These are phyloP conservation scores for Inosperma sp. DNA, from an alignment of 768 basidiomycete genomes.

Conservation along the genomic window DNA sequence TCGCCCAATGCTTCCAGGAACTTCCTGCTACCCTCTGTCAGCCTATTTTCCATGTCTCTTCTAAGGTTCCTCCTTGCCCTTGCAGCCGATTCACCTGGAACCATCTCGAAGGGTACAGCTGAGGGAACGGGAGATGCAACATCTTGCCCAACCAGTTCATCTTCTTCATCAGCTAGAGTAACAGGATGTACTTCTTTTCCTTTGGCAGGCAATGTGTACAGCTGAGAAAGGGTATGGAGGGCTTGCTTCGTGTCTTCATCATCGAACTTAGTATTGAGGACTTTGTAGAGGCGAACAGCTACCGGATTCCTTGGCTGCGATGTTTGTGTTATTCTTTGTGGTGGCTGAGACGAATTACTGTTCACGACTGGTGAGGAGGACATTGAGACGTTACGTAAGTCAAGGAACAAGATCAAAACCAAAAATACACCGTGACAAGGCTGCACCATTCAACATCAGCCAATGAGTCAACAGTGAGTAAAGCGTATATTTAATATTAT, in stretches of 20 bases:
- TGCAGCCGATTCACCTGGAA: constrained; percentile 61
- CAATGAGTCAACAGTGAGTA: background rate
- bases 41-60: constrained; percentile 77
- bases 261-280: constrained; percentile 75
- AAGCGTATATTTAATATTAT: background rate
- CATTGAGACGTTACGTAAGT: too few relatives aligned
- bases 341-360: constrained; percentile 6
- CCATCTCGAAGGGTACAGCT: constrained; percentile 33
- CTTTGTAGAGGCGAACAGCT: constrained; percentile 85
- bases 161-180: constrained; percentile 20
- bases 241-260: constrained; percentile 78
- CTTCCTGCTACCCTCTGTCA: constrained; percentile 75
- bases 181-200: constrained; percentile 33
- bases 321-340: constrained; percentile 12
- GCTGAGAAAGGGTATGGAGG: constrained; percentile 72
- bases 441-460: too few relatives aligned
- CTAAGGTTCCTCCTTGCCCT: constrained; percentile 75
- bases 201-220: constrained; percentile 47
- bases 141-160: constrained; percentile 33
- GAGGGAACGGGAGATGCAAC: constrained; percentile 16
- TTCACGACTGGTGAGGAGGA: background rate
- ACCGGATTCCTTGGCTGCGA: constrained; percentile 59
- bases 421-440: too few relatives aligned
- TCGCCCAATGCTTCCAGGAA: constrained; percentile 84
- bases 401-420: too few relatives aligned